Base-by-base conservation (phyloP, 176 grass and related monocot genomes). In the Aegilops longissima region DNA sequence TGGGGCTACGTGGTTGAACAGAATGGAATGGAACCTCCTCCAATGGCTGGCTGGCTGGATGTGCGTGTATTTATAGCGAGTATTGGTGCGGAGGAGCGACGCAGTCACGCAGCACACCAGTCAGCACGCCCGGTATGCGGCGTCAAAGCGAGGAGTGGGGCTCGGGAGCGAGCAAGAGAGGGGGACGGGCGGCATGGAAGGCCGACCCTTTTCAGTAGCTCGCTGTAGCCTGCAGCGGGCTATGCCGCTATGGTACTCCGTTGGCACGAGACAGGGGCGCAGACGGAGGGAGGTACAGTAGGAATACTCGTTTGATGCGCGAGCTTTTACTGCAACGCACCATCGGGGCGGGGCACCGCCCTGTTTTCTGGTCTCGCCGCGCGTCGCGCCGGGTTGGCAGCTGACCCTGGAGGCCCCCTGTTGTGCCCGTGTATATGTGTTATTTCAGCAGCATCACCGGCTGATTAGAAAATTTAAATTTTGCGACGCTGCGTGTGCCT, bases 391-490 rank as follows among this genome's bases (percentile, higher is more conserved):
- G 35, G 69, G 35, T 71, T 76, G n/a, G 42, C 17, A 21, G 47
- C 4, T 45, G 42, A 44, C 42, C 40, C 2, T 42, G 40, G 8
- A 42, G 40, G 9, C 17, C 24, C 33, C 25, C 9, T 27, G 62
- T n/a, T 34, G 23, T 0, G 35, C 0, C n/a, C 30, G 40, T 42
- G 40, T 42, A 3, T 42, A 2, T 42, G 40, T 16, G 16, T 54
- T 76, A 85, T 84, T 84, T 76, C 30, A 27, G 83, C 29, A 84
- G 66, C 39, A 84, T 65, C 65, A 49, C 17, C 4, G 27, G 5
- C 27, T 81, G 63, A 52, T 70, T 68, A 82, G 35, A 24, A 11
- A n/a, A 13, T 61, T 54, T 17, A 18, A 49, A 49, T 14, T 49
- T 49, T 14, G 12, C 45, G 45, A 13, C 12, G 4, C 45, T 49